Percentiles rank a stretch among this genome's conserved stretches.
Evolutionary conservation across 2,329 filamentous ascomycete species (phyloP).

Genomic region (Cladosporium sp.): DNA sequence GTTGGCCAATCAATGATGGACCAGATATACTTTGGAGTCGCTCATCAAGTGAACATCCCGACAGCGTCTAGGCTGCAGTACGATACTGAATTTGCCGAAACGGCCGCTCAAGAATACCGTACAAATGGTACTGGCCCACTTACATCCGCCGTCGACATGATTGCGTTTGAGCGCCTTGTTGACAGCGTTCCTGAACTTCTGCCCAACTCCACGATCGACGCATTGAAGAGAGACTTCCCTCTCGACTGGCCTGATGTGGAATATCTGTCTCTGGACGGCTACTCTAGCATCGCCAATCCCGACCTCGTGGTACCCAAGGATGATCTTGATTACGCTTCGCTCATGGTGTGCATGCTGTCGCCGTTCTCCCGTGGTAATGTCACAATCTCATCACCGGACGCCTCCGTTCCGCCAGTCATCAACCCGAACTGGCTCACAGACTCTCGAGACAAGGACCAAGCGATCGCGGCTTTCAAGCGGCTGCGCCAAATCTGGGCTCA

Average conservation of each 20-base stretch:
- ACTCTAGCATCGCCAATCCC: conserved; percentile 22
- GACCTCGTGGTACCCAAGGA: conserved; percentile 28
- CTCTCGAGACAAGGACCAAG: conserved; percentile 34
- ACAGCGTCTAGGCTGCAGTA: conserved; percentile 9
- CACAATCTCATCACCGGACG: conserved; percentile 33
- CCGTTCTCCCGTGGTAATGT: conserved; percentile 40
- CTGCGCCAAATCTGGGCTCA: conserved; percentile 32
- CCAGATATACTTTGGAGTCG: conserved; percentile 28
- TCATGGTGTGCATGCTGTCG: conserved; percentile 34
- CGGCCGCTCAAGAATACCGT: not conserved
- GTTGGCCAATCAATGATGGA: conserved; percentile 34
- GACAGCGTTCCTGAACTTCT: conserved; percentile 17
- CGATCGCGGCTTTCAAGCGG: conserved; percentile 37
- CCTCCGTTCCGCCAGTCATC: conserved; percentile 33
- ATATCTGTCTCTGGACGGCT: conserved; percentile 20
- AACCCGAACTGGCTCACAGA: conserved; percentile 40
- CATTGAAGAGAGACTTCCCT: conserved; percentile 27
- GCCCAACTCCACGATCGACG: conserved; percentile 17
- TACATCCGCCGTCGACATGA: conserved; percentile 3
- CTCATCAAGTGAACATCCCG: not conserved
- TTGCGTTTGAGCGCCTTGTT: conserved; percentile 4
- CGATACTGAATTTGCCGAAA: not conserved
- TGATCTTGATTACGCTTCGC: conserved; percentile 36
- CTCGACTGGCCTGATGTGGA: conserved; percentile 40
- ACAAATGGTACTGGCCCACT: not conserved